A percentile compares a stretch with the other conserved stretches of the same genome.
phyloP scores from a whole-genome alignment of 257 asterid species.

The Oldenlandia corymbosa region DNA sequence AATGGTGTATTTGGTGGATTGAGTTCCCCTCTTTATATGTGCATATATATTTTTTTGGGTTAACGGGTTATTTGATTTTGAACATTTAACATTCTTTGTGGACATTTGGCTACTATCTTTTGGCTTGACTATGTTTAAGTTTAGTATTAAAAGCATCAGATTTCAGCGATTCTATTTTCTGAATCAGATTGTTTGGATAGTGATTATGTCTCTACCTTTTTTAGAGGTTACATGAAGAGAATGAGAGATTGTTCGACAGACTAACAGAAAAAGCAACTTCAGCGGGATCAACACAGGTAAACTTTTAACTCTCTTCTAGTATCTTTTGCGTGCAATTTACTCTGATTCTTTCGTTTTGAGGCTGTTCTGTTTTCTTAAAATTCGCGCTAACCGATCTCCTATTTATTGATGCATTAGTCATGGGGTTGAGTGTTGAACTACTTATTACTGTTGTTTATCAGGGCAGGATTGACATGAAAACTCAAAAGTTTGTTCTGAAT shows the following conservation, averaged over 20 bases:
- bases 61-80: not conserved
- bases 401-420: not conserved
- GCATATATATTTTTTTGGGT: too few relatives aligned
- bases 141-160: not conserved
- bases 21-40: not conserved
- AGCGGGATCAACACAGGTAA: conserved; percentile 89
- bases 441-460: not conserved
- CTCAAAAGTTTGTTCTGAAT: not conserved
- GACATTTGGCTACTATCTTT: not conserved
- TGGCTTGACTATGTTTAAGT: not conserved
- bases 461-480: not conserved
- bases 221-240: conserved; percentile 97
- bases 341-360: not conserved
- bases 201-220: conserved; percentile 4
- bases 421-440: not conserved
- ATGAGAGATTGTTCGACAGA: conserved; percentile 88
- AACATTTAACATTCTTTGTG: not conserved
- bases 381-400: not conserved
- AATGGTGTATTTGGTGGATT: not conserved
- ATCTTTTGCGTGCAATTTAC: not conserved
- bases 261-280: conserved; percentile 79
- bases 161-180: not conserved
- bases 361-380: not conserved
- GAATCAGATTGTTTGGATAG: not conserved
- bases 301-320: not conserved